A percentile compares a stretch with the other conserved stretches of the same genome.
phyloP scores from a whole-genome alignment of 2,329 filamentous ascomycete species.

The Xylariaceae sp. region DNA sequence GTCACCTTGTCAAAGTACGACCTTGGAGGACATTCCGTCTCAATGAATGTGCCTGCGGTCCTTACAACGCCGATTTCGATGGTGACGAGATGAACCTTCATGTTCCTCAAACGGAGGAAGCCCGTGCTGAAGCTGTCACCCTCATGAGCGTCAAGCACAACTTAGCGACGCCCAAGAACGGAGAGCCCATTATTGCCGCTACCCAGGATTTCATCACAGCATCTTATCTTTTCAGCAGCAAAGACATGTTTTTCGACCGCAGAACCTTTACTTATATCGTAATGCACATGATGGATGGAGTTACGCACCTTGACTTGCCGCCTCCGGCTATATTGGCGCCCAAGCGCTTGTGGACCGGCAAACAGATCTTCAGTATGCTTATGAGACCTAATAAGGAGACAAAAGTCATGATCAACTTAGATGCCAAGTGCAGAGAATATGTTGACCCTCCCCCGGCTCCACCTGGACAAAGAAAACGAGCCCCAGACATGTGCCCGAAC shows the following conservation, averaged over 20 bases:
- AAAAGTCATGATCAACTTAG: conserved; percentile 80
- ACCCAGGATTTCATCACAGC: conserved; percentile 99
- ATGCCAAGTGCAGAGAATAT: conserved; percentile 85
- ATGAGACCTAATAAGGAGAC: conserved; percentile 85
- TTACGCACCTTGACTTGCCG: conserved; percentile 74
- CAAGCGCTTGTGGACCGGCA: conserved; percentile 87
- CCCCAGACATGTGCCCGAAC: conserved; percentile 71
- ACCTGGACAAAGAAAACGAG: conserved; percentile 43
- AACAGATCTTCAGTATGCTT: conserved; percentile 89
- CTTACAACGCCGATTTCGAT: conserved; percentile 98
- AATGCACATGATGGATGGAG: conserved; percentile 85
- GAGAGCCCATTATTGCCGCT: conserved; percentile 96
- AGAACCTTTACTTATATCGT: conserved; percentile 85
- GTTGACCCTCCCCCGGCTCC: conserved; percentile 43
- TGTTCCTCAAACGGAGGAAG: conserved; percentile 96
- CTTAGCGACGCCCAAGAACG: conserved; percentile 90
- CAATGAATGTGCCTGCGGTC: conserved; percentile 96
- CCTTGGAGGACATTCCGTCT: conserved; percentile 94
- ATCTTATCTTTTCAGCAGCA: conserved; percentile 83
- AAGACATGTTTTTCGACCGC: conserved; percentile 88
- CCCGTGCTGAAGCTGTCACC: conserved; percentile 87
- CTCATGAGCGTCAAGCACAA: conserved; percentile 99
- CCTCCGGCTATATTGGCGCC: conserved; percentile 84
- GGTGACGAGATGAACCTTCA: conserved; percentile 99
- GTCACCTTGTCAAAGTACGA: conserved; percentile 85